phyloP scores from a whole-genome alignment of 108 stramenopile species.

The Nannochloropsis salina region DNA sequence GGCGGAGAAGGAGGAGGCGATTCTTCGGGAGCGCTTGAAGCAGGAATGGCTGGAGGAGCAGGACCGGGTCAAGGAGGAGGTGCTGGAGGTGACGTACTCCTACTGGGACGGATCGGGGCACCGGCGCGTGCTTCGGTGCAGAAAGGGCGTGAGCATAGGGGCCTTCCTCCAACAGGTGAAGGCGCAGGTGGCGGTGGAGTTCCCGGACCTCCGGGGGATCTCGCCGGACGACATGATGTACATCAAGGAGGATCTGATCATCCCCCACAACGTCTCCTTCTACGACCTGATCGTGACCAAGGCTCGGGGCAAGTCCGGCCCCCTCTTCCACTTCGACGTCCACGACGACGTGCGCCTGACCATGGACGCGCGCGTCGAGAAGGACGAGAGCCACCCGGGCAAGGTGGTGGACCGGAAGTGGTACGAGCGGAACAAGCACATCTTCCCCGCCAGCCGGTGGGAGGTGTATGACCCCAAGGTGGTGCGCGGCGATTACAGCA shows the following conservation, averaged over 20 bases:
- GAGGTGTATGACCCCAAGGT: constrained; percentile 86
- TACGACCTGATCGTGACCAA: constrained; percentile 92
- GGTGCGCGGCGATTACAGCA: constrained; percentile 79
- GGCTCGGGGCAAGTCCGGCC: constrained; percentile 89
- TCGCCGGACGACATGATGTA: constrained; percentile 80
- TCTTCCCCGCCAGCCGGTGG: constrained; percentile 95
- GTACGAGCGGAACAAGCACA: constrained; percentile 97
- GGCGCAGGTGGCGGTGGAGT: constrained; percentile 67
- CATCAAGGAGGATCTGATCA: constrained; percentile 97
- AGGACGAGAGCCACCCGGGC: constrained; percentile 92
- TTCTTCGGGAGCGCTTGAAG: constrained; percentile 63
- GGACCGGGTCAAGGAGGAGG: constrained; percentile 67
- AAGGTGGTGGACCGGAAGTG: constrained; percentile 87
- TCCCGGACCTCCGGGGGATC: constrained; percentile 67
- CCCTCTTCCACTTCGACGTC: constrained; percentile 91
- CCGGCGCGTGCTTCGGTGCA: constrained; percentile 63
- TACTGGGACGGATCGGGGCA: constrained; percentile 98
- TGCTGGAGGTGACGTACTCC: constrained; percentile 79
- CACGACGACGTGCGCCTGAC: constrained; percentile 78
- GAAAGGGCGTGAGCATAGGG: constrained; percentile 79
- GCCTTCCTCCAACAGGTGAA: constrained; percentile 79
- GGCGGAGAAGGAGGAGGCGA: constrained; percentile 61
- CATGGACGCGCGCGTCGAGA: constrained; percentile 76
- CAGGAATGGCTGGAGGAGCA: constrained; percentile 75
- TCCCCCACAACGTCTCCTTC: constrained; percentile 88